These are phyloP conservation scores for Leccinellum luteum DNA, from an alignment of 768 basidiomycete species.

Conservation along the genomic window DNA sequence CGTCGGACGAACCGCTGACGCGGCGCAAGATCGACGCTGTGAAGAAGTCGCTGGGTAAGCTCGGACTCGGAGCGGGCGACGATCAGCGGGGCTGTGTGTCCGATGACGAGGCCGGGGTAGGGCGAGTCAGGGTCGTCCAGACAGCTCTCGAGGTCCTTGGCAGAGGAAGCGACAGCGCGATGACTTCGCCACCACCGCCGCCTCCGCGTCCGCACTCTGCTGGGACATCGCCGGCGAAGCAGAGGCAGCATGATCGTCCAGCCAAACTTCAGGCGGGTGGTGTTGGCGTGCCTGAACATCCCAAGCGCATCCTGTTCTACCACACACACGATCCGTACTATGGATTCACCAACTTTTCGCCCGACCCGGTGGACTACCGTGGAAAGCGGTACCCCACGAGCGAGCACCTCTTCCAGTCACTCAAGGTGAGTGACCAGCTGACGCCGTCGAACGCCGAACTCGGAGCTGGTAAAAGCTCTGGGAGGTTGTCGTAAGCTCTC, in stretches of 20 bases:
- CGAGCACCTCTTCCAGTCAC: conserved; percentile 47
- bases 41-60: conserved; percentile 27
- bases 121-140: conserved; percentile 27
- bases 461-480: not conserved
- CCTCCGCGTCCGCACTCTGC: conserved; percentile 23
- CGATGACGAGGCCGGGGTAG: conserved; percentile 21
- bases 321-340: conserved; percentile 34
- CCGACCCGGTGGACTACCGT: conserved; percentile 38
- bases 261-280: not conserved
- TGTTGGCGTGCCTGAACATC: conserved; percentile 5
- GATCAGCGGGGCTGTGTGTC: conserved; percentile 26
- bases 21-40: conserved; percentile 27
- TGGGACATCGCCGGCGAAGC: conserved; percentile 6
- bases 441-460: not conserved
- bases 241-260: conserved; percentile 1
- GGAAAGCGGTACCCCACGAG: conserved; percentile 43
- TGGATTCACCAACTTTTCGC: conserved; percentile 44
- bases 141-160: conserved; percentile 24
- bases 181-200: conserved; percentile 3
- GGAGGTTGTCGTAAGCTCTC: not conserved
- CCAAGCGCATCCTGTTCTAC: conserved; percentile 32
- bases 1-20: conserved; percentile 28
- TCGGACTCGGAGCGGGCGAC: conserved; percentile 24
- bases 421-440: conserved; percentile 32
- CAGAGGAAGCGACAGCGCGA: conserved; percentile 2